phyloP scores from a whole-genome alignment of 164 flowering plant genomes.

The Vitis labrusca region DNA sequence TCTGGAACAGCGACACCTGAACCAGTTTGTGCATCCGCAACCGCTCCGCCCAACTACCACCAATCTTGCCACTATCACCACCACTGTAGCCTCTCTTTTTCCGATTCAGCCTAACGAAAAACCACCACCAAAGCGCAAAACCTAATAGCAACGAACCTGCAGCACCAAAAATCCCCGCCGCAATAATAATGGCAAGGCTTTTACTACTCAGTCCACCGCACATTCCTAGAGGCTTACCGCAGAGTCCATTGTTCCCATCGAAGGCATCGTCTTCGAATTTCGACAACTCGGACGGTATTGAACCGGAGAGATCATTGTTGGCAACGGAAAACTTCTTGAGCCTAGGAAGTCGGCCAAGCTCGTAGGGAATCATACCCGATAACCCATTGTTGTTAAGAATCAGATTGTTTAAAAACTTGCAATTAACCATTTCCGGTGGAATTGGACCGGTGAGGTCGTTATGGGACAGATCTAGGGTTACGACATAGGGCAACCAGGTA shows the following conservation, averaged over 20 bases:
- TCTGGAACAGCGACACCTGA: conserved; percentile 66
- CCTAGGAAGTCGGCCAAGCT: conserved; percentile 19
- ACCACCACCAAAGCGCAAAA: conserved; percentile 62
- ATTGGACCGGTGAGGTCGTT: conserved; percentile 30
- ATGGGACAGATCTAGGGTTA: conserved; percentile 28
- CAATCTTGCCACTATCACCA: conserved; percentile 23
- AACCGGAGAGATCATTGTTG: conserved; percentile 19
- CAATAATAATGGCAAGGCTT: conserved; percentile 43
- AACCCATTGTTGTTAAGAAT: conserved; percentile 14
- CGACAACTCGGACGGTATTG: conserved; percentile 21
- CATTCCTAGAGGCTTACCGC: conserved; percentile 27
- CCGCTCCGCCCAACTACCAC: conserved; percentile 39
- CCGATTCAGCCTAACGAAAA: conserved; percentile 23
- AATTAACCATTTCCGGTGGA: conserved; percentile 23
- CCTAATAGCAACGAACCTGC: conserved; percentile 46
- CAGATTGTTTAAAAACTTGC: conserved; percentile 25
- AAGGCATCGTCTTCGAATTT: conserved; percentile 11
- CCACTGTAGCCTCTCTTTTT: conserved; percentile 21
- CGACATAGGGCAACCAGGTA: conserved; percentile 30
- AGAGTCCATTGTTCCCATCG: conserved; percentile 23
- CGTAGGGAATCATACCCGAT: conserved; percentile 28
- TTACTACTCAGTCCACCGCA: conserved; percentile 43
- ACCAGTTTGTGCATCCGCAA: conserved; percentile 44
- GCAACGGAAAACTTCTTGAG: conserved; percentile 22
- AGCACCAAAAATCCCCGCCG: conserved; percentile 66